Evolutionary conservation across 2,329 filamentous ascomycete genomes (phyloP), one percentile per base, ranked within the genome.

Genomic region (Penicillium sp.): DNA sequence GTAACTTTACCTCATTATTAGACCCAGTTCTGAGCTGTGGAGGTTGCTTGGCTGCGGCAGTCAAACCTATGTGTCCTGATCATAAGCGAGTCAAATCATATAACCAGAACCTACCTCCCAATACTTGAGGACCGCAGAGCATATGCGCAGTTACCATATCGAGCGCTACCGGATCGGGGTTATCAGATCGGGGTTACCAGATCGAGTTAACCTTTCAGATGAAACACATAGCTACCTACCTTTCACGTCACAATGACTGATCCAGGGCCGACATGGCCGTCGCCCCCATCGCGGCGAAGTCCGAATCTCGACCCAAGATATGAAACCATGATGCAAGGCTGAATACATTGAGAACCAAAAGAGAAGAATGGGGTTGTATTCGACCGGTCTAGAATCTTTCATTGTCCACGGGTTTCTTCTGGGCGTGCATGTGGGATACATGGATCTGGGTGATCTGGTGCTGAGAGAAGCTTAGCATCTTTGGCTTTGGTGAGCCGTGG

Each of bases 331-430:
- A 44, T 16, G 33, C 18, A 40, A 35, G 13, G 33, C 12, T 38
- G 4, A 36, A 37, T 27, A 35, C 9, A 18, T 3, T 35, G 7
- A n/a, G 18, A 35, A 18, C 8, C 9, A 18, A 18, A 18, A 11
- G 6, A 28, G 34, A 41, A 41, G 2, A 25, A 14, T 8, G 18
- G 14, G 19, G 31, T 9, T 28, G 4, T 3, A 18, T 37, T 30
- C 36, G 49, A 44, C 40, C 45, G 40, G 45, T 52, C 49, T 41
- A 30, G 49, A 45, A 12, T 12, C 29, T 10, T 37, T 29, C 10
- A 34, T 29, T 14, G 25, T 41, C 37, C 30, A 47, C 2, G 44
- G 37, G 19, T 19, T 12, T 3, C 6, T 28, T 41, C 37, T 19
- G 29, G 30, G 31, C 11, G 13, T 11, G 25, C 3, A 40, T 14